Evolutionary conservation across 495 filamentous ascomycete species (phyloP).

Genomic region (Xylaria intraflava): DNA sequence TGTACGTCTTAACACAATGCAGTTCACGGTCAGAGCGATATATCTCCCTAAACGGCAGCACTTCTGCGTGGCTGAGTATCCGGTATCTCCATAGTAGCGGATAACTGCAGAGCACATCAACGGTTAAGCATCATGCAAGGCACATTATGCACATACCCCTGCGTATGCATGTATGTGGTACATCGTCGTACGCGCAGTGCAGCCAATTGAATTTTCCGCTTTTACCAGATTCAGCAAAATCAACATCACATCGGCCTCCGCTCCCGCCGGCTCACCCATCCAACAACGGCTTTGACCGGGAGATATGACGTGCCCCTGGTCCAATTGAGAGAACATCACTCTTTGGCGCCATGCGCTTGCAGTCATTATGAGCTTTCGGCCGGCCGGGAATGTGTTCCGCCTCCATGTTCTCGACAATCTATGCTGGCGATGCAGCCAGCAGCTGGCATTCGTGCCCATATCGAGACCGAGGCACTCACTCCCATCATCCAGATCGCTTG

Average conservation of each 20-base stretch:
- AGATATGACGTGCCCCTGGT: constrained; percentile 3
- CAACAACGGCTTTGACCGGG: background rate
- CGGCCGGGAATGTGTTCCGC: constrained; percentile 24
- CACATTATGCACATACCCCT: no score
- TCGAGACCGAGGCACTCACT: background rate
- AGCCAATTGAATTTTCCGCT: constrained; percentile 8
- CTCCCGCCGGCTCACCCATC: background rate
- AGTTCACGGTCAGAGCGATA: no score
- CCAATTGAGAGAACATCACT: constrained; percentile 5
- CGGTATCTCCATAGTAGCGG: no score
- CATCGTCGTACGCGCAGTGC: no score
- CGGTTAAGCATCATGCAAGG: no score
- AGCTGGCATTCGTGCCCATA: constrained; percentile 1
- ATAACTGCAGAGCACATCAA: no score
- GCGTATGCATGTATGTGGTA: no score
- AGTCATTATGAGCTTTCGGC: constrained; percentile 29
- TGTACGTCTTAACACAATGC: no score
- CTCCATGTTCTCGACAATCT: constrained; percentile 20
- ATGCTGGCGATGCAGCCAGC: constrained; percentile 25
- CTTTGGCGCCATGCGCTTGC: constrained; percentile 22
- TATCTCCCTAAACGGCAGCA: no score
- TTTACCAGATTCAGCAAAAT: background rate
- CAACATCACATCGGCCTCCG: no score
- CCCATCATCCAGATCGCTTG: background rate
- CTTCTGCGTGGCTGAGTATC: no score